Evolutionary conservation across 1,284 basidiomycete genomes (phyloP).

Genomic region (Ceratobasidium sp.): DNA sequence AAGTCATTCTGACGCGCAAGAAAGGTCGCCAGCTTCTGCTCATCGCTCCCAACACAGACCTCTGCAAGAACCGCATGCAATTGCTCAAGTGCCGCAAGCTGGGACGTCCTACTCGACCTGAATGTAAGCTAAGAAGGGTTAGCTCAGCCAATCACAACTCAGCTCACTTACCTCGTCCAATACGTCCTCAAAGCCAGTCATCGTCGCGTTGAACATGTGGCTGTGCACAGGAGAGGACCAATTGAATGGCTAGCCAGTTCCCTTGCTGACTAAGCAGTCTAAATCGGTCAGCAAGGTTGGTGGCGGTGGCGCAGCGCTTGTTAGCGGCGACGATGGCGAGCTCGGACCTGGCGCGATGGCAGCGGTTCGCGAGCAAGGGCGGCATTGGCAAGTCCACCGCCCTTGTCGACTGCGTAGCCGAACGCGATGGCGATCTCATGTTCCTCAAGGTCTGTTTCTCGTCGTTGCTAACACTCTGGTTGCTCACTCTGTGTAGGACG

Average conservation of each 20-base stretch:
- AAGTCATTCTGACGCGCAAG: conserved; percentile 78
- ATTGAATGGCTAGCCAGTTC: too few species aligned
- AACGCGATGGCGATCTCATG: conserved; percentile 86
- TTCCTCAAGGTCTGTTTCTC: conserved; percentile 75
- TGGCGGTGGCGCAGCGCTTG: conserved; percentile 7
- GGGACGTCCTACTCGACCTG: conserved; percentile 54
- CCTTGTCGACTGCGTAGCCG: conserved; percentile 80
- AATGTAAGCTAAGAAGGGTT: conserved; percentile 64
- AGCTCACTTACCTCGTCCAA: conserved; percentile 71
- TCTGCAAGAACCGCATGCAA: conserved; percentile 72
- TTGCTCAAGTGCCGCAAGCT: conserved; percentile 69
- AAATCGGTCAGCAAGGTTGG: background rate
- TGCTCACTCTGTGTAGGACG: conserved; percentile 66
- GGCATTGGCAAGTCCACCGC: conserved; percentile 84
- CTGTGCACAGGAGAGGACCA: too few species aligned
- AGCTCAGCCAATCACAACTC: conserved; percentile 44
- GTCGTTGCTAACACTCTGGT: background rate
- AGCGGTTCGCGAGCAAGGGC: conserved; percentile 82
- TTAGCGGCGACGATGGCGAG: conserved; percentile 68
- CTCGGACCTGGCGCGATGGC: conserved; percentile 80
- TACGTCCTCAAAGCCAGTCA: conserved; percentile 57
- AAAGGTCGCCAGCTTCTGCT: conserved; percentile 67
- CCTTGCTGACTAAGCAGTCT: too few species aligned
- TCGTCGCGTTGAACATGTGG: conserved; percentile 17
- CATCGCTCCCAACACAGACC: conserved; percentile 63